Conservation (phyloP, 2,329 filamentous ascomycete species). For the Zymoseptoria passerinii region DNA sequence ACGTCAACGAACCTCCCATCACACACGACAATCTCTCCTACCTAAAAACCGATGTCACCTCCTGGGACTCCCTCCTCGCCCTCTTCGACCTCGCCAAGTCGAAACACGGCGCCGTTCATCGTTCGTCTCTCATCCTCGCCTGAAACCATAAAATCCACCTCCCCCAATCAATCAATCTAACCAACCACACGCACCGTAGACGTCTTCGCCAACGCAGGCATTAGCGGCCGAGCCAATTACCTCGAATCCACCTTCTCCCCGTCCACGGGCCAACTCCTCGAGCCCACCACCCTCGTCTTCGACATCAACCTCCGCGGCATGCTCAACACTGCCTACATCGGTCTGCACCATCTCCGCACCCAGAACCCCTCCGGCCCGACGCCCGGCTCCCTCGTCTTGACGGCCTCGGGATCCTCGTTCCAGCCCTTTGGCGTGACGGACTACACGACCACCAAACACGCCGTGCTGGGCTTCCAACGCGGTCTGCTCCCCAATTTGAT, state of each 20-base stretch:
- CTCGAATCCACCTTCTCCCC: constrained; percentile 30
- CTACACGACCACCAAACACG: constrained; percentile 50
- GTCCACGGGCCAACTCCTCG: constrained; percentile 19
- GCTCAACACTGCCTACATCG: constrained; percentile 35
- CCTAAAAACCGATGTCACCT: constrained; percentile 40
- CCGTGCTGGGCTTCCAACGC: constrained; percentile 46
- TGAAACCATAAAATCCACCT: neutral
- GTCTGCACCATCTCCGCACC: constrained; percentile 41
- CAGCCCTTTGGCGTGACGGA: constrained; percentile 45
- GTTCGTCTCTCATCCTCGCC: neutral
- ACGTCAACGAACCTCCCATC: constrained; percentile 40
- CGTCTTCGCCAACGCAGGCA: constrained; percentile 49
- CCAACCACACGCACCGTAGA: constrained; percentile 8
- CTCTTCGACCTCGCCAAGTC: constrained; percentile 46
- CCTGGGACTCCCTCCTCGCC: constrained; percentile 43
- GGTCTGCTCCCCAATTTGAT: constrained; percentile 34
- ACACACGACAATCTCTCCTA: constrained; percentile 31
- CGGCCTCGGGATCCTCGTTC: constrained; percentile 44
- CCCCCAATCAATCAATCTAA: neutral
- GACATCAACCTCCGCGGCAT: constrained; percentile 38
- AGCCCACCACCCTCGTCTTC: constrained; percentile 30
- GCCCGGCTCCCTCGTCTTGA: constrained; percentile 46
- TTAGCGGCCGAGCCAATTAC: constrained; percentile 38
- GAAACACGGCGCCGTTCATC: constrained; percentile 37
- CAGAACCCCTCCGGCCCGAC: constrained; percentile 26